Base-by-base conservation (phyloP, 108 stramenopile species). In the Fistulifera pelliculosa region DNA sequence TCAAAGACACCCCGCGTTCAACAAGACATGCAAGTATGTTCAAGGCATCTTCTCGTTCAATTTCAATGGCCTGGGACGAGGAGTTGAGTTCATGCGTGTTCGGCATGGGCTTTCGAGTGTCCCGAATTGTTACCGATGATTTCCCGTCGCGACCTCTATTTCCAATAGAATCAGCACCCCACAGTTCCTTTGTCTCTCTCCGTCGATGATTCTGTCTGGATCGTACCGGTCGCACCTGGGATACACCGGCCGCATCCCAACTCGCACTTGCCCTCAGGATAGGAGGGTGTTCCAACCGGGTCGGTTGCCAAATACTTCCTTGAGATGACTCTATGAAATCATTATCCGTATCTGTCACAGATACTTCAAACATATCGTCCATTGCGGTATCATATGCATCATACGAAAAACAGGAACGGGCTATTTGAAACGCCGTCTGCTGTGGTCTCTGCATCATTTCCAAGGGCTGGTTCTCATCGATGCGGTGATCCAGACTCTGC, bases 1-100 rank as follows among this genome's bases (percentile, higher is more conserved):
- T 23, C 38, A 68, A 68, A 11, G 67, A 50, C 10, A 70, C 61
- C 11, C 63, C 63, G 47, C 70, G 76, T 45, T 83, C 70, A 27
- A 83, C 79, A 49, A 83, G 60, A 51, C 65, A 67, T 49, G 75
- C 63, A 47, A 87, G 53, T 24, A 87, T 69, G 41, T 75, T 69
- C 21, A 81, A 44, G 0, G 81, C 86, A 55, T 83, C 77, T 52
- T 83, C 77, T 2, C 78, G 68, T 64, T 81, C 80, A 11, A 74
- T 70, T 41, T 83, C 78, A 11, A 77, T 68, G 22, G 70, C 55
- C 16, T 77, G 60, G 12, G 76, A 66, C 49, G 26, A 50, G 14
- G 28, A 4, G 27, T 17, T 39, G 28, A 39, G 8, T 27, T 35
- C 38, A 54, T 54, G 17, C 1, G 14, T 27, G n/a, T 13, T n/a